phyloP scores from a whole-genome alignment of 1,139 yeast species.

The Candida buenavistaensis region DNA sequence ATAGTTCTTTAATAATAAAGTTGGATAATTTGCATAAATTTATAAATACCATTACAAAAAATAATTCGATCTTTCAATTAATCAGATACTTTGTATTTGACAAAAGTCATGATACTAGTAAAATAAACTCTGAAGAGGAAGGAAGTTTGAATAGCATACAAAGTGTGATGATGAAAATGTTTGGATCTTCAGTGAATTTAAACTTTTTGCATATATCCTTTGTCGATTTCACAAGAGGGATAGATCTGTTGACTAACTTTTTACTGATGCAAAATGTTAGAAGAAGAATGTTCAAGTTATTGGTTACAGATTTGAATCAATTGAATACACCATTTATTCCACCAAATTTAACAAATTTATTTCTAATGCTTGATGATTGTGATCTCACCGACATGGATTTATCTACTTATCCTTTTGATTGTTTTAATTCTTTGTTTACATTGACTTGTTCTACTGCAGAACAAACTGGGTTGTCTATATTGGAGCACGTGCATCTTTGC shows the following conservation, averaged over 20 bases:
- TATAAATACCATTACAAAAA: constrained; percentile 19
- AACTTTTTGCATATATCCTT: constrained; percentile 39
- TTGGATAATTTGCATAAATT: constrained; percentile 21
- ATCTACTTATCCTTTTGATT: constrained; percentile 19
- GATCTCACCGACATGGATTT: constrained; percentile 28
- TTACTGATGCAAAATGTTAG: constrained; percentile 27
- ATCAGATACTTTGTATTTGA: constrained; percentile 37
- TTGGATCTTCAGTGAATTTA: constrained; percentile 28
- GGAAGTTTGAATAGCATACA: constrained; percentile 20
- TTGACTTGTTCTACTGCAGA: constrained; percentile 35
- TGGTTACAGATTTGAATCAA: constrained; percentile 26
- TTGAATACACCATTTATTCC: constrained; percentile 30
- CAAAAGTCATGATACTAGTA: constrained; percentile 25
- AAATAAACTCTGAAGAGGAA: constrained; percentile 8
- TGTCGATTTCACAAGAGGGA: constrained; percentile 28
- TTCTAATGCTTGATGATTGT: constrained; percentile 33
- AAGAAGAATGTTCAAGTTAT: constrained; percentile 31
- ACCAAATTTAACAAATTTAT: constrained; percentile 30
- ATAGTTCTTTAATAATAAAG: constrained; percentile 28
- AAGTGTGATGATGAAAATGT: constrained; percentile 26
- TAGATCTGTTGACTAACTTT: constrained; percentile 26
- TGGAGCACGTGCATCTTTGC: constrained; percentile 23
- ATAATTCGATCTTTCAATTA: constrained; percentile 22
- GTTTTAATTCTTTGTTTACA: constrained; percentile 27
- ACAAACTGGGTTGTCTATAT: constrained; percentile 33